Conservation (phyloP, 179 eudicot genomes). For the Silene coronaria region DNA sequence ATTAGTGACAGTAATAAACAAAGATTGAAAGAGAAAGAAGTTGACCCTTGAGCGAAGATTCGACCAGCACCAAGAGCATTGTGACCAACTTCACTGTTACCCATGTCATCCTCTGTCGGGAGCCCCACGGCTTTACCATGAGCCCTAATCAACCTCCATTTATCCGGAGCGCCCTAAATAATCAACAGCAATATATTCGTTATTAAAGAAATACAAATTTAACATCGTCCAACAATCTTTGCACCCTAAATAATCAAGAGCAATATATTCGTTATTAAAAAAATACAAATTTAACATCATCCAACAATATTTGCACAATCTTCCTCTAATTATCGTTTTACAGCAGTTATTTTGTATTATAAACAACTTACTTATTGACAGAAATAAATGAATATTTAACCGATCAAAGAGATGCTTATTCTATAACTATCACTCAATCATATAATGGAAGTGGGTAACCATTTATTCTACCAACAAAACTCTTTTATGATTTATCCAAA, state of each 20-base stretch:
- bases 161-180: conserved; percentile 69
- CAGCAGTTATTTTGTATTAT: too few relatives aligned
- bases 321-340: too few relatives aligned
- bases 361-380: too few relatives aligned
- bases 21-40: not conserved
- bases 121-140: conserved; percentile 87
- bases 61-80: conserved; percentile 95
- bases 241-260: conserved; percentile 45
- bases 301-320: too few relatives aligned
- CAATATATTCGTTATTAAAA: not conserved
- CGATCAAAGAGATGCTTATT: too few relatives aligned
- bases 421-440: not conserved
- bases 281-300: not conserved
- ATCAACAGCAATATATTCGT: not conserved
- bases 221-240: not conserved
- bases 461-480: too few relatives aligned
- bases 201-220: not conserved
- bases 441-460: not conserved
- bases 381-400: too few relatives aligned
- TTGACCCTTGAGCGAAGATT: conserved; percentile 79
- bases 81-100: conserved; percentile 94
- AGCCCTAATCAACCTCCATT: conserved; percentile 81
- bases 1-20: not conserved
- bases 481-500: not conserved
- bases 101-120: conserved; percentile 94